These are phyloP conservation scores for Diaporthe sp. DNA, from an alignment of 2,329 filamentous ascomycete genomes.

Conservation along the genomic window DNA sequence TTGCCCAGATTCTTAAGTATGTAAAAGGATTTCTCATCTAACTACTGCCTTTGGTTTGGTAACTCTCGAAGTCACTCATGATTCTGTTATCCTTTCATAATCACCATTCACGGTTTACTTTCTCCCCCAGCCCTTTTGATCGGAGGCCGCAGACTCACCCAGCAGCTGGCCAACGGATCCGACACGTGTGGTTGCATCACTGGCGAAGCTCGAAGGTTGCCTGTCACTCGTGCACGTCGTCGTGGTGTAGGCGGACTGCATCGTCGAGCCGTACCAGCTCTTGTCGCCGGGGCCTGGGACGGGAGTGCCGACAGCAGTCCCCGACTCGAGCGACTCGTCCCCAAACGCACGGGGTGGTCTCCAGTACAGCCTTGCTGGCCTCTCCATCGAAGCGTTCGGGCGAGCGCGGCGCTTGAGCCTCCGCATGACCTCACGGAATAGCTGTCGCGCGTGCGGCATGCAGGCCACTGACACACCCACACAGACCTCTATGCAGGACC, in stretches of 20 bases:
- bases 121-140: background rate
- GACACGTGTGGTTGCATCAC: background rate
- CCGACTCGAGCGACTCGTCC: background rate
- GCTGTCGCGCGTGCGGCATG: slow-evolving; percentile 16
- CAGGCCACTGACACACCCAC: slow-evolving; percentile 2
- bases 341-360: background rate
- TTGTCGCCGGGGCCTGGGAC: background rate
- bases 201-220: slow-evolving; percentile 8
- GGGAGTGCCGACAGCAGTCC: background rate
- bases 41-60: background rate
- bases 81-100: background rate
- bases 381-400: background rate
- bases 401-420: background rate
- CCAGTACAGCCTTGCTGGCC: background rate
- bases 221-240: background rate
- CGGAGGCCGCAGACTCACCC: background rate
- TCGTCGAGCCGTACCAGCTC: background rate
- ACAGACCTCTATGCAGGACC: background rate
- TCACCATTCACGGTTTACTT: background rate
- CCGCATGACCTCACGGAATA: background rate
- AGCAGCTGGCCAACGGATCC: background rate
- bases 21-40: too few relatives aligned
- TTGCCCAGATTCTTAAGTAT: too few relatives aligned
- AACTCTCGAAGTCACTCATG: background rate
- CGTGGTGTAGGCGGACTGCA: background rate